phyloP scores from a whole-genome alignment of 768 basidiomycete genomes.

The Tricholoma bakamatsutake region DNA sequence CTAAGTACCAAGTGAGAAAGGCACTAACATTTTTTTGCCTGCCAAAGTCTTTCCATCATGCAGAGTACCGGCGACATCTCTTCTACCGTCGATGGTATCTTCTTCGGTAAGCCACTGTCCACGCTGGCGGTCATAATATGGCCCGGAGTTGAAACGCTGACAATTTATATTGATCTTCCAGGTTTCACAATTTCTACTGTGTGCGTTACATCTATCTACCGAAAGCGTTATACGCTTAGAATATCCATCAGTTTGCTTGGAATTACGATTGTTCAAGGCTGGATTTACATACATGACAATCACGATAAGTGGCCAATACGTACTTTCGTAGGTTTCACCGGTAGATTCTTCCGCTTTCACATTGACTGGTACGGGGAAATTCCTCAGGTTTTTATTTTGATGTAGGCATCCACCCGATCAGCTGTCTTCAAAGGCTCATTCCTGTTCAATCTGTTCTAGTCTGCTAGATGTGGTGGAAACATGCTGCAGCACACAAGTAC shows the following conservation, averaged over 20 bases:
- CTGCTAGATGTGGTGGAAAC: not conserved
- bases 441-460: not conserved
- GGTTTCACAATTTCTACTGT: slow-evolving; percentile 3
- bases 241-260: slow-evolving; percentile 3
- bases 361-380: not conserved
- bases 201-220: not conserved
- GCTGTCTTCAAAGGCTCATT: not conserved
- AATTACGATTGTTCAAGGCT: slow-evolving; percentile 4
- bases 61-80: not conserved
- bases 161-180: not conserved
- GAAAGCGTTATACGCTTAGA: not conserved
- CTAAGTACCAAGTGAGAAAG: too few relatives aligned
- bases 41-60: not conserved
- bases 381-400: not conserved
- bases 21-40: too few relatives aligned
- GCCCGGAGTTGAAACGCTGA: too few relatives aligned
- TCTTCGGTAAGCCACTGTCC: slow-evolving; percentile 1
- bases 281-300: not conserved
- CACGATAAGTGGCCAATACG: not conserved
- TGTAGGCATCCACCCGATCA: not conserved
- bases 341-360: not conserved
- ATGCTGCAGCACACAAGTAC: not conserved
- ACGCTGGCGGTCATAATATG: too few relatives aligned
- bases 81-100: not conserved
- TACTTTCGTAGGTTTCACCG: not conserved